Base-by-base conservation (phyloP, 345 rosid genomes). In the Streptanthus diversifolius region DNA sequence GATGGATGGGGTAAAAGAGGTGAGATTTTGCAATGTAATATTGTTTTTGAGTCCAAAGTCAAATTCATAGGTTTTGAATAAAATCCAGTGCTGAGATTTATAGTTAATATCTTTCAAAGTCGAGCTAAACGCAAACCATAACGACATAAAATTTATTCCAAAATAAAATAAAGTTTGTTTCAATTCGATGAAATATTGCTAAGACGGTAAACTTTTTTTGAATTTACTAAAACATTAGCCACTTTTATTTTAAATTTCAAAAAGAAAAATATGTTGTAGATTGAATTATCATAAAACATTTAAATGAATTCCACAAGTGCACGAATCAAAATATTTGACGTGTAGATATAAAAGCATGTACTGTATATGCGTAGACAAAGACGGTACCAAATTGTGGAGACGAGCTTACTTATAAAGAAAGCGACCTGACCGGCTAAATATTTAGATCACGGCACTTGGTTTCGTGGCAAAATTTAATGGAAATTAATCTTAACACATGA, bases 301-400 rank as follows among this genome's bases (percentile, higher is more conserved):
- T 13, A 47, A 27, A 54, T 53, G 77, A 21, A 51, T 10, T 56
- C 5, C 3, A 56, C 15, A 56, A 65, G 41, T 57, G 35, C 25
- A 66, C 43, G 44, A 73, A 66, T 56, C 66, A 47, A 73, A 30
- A 48, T 56, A 66, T 36, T 45, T 73, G 77, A 66, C 72, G 72
- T 73, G 77, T 73, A 57, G 77, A 66, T 36, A 66, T 27, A 36
- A 66, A 73, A 73, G 19, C 33, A 47, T 35, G 77, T 17, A 66
- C 25, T 35, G 77, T 17, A 66, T 36, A 52, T 66, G 72, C 14
- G 22, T 73, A 29, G 77, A 73, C 5, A 73, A 57, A 73, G 77
- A 73, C 66, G 45, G 33, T 65, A 45, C 66, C 58, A 59, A 73
- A 17, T 73, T 65, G 44, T 19, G 66, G 72, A 73, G 66, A 73